These are phyloP conservation scores for Lophiostoma macrostomum DNA, from an alignment of 495 filamentous ascomycete genomes.

Conservation along the genomic window DNA sequence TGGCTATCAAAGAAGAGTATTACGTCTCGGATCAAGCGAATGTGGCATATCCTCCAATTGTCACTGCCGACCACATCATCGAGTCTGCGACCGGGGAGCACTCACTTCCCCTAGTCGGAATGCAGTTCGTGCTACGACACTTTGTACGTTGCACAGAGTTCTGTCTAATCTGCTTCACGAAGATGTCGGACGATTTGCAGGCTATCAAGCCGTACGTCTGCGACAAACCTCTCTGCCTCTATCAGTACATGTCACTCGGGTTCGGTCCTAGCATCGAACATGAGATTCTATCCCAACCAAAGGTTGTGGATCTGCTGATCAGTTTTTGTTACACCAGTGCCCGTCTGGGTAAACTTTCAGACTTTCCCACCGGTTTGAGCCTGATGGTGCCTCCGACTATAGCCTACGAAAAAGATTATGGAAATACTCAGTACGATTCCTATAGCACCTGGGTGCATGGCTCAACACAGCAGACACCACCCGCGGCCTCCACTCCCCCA, in stretches of 20 bases:
- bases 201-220: conserved; percentile 94
- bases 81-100: conserved; percentile 2
- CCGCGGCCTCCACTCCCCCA: background rate
- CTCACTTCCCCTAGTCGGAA: conserved; percentile 69
- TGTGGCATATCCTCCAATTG: conserved; percentile 33
- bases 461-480: background rate
- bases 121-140: conserved; percentile 78
- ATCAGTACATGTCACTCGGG: conserved; percentile 87
- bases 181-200: conserved; percentile 66
- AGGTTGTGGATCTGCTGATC: conserved; percentile 81
- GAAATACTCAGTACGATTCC: background rate
- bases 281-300: conserved; percentile 75
- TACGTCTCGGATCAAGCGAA: conserved; percentile 32
- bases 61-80: conserved; percentile 39
- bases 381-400: conserved; percentile 57
- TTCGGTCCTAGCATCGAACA: conserved; percentile 83
- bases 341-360: conserved; percentile 44
- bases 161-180: conserved; percentile 81
- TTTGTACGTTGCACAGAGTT: conserved; percentile 82
- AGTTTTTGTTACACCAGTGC: conserved; percentile 75
- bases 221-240: conserved; percentile 73
- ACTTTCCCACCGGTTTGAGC: conserved; percentile 67
- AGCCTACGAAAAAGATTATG: conserved; percentile 11
- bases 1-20: conserved; percentile 41
- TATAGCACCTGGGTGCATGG: background rate